Conservation (phyloP, 306 rosid species). For the Dryas alaskensis region DNA sequence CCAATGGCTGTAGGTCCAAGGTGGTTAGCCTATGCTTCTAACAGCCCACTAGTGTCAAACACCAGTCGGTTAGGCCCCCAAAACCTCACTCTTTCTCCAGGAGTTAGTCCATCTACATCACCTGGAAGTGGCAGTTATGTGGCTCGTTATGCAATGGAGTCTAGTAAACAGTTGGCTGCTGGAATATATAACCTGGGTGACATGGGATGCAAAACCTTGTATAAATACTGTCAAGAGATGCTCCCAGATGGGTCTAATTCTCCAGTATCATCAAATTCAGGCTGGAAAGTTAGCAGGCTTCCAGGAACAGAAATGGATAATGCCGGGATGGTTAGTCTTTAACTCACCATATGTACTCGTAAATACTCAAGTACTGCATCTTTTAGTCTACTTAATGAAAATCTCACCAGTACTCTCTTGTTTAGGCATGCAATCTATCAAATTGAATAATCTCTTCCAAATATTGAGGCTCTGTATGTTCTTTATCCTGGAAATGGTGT, state of each 20-base stretch:
- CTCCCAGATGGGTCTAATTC: constrained; percentile 77
- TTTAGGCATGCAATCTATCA: not conserved
- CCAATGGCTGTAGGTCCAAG: constrained; percentile 97
- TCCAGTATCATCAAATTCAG: constrained; percentile 58
- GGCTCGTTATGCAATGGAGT: constrained; percentile 89
- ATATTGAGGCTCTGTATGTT: not conserved
- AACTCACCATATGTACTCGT: not conserved
- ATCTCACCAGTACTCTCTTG: not conserved
- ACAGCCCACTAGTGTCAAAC: constrained; percentile 56
- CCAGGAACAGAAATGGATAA: constrained; percentile 63
- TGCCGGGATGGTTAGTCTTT: constrained; percentile 79
- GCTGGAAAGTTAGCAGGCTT: constrained; percentile 65
- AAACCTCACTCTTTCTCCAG: constrained; percentile 55
- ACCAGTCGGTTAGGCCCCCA: constrained; percentile 76
- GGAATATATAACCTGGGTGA: constrained; percentile 58
- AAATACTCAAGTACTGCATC: not conserved
- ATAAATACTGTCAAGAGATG: constrained; percentile 69
- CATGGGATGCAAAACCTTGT: constrained; percentile 44
- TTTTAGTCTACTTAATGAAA: not conserved
- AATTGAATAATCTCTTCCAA: not conserved
- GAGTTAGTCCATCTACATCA: constrained; percentile 73
- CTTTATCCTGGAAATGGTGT: constrained; percentile 14
- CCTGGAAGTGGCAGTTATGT: constrained; percentile 60
- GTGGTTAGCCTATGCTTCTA: constrained; percentile 92
- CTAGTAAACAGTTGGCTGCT: constrained; percentile 79